phyloP scores from a whole-genome alignment of 805 yeast genomes.

The Phaffomyces thermotolerans region DNA sequence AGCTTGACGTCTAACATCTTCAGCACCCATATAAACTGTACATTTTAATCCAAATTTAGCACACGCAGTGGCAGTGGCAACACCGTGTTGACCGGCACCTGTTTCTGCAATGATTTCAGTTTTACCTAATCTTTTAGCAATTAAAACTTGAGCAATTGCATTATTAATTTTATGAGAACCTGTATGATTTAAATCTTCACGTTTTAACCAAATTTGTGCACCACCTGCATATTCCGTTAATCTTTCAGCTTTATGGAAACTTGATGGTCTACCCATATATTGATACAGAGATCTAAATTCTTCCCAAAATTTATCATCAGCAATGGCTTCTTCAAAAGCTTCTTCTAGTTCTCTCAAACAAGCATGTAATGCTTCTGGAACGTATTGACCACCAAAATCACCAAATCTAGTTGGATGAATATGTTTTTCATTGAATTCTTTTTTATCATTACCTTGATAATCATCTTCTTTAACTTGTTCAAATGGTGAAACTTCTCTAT shows the following conservation, averaged over 20 bases:
- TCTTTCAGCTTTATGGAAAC: constrained; percentile 85
- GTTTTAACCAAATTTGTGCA: constrained; percentile 92
- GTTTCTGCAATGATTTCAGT: constrained; percentile 78
- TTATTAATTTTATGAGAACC: constrained; percentile 86
- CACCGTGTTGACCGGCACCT: constrained; percentile 94
- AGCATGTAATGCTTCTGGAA: constrained; percentile 91
- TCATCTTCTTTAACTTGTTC: constrained; percentile 26
- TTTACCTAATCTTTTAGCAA: constrained; percentile 76
- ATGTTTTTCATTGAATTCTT: constrained; percentile 49
- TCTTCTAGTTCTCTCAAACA: constrained; percentile 84
- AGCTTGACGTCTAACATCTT: constrained; percentile 98
- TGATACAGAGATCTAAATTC: constrained; percentile 79
- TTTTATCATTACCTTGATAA: constrained; percentile 26
- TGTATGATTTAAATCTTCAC: constrained; percentile 91
- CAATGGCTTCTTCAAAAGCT: constrained; percentile 81
- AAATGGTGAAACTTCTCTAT: constrained; percentile 32
- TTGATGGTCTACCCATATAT: constrained; percentile 95
- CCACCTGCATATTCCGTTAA: constrained; percentile 89
- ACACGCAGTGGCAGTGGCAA: constrained; percentile 88
- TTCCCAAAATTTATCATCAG: constrained; percentile 90
- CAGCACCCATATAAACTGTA: constrained; percentile 98
- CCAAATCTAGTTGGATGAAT: constrained; percentile 78
- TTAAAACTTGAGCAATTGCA: constrained; percentile 73
- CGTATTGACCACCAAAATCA: constrained; percentile 97
- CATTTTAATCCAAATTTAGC: constrained; percentile 91